Base-by-base conservation (phyloP, 2,329 filamentous ascomycete species). In the Fusarium hainanense region DNA sequence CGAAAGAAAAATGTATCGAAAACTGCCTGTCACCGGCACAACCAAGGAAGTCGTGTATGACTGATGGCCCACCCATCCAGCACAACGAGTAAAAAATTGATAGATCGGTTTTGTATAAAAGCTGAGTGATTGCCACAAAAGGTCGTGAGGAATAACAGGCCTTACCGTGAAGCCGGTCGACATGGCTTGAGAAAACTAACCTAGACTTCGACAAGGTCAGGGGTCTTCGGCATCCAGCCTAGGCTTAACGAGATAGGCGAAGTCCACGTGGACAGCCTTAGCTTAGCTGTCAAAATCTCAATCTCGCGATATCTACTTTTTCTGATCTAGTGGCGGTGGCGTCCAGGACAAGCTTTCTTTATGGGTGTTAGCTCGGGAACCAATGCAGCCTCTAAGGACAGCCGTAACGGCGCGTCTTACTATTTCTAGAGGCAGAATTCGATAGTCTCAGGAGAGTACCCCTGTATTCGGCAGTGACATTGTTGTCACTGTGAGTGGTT, bases 291-390 rank as follows among this genome's bases (percentile, higher is more conserved):
- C 52, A 55, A 43, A 47, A 55, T 37, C 28, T 27, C 41, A 55
- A 55, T 47, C 42, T 55, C 21, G 25, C 30, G 41, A 48, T 48
- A 21, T 25, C 52, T 28, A 10, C 52, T 55, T 48, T 25, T 32
- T 42, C 18, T 37, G 42, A 47, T 37, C 52, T 48, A 48, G 41
- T 55, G 42, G 28, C 28, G 41, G 52, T 55, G 42, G 52, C 52
- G 52, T 10, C 16, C 18, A 10, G 28, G n/a, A 55, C 27, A 55
- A 55, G 42, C 42, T 27, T 48, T 37, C 14, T 34, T 7, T 9
- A 14, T 20, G 13, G 10, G n/a, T n/a, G 10, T 23, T 48, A 30
- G n/a, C n/a, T 48, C 30, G 13, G 20, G 10, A 32, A 20, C 20
- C n/a, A n/a, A 32, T 5, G n/a, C 6, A 10, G 27, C 46, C 46